phyloP scores from a whole-genome alignment of 176 grass and related monocot species.

The Hordeum marinum region DNA sequence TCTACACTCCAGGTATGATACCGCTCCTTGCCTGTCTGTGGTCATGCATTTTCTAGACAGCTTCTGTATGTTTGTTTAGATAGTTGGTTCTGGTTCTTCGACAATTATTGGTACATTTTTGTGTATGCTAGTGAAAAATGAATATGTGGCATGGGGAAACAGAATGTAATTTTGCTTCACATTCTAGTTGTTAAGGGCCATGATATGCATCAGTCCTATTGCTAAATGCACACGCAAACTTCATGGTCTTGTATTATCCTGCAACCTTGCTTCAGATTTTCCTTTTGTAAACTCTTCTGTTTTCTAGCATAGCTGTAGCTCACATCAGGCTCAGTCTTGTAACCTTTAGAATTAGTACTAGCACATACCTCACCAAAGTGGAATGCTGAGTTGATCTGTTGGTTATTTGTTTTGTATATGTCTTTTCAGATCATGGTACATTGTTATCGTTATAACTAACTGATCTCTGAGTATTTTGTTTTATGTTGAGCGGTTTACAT shows the following conservation, averaged over 20 bases:
- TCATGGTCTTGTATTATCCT: not conserved
- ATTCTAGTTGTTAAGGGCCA: not conserved
- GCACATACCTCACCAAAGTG: not conserved
- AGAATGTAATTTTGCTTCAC: not conserved
- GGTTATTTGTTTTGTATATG: not conserved
- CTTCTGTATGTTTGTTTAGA: not conserved
- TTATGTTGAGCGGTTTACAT: not conserved
- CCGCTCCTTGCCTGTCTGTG: not conserved
- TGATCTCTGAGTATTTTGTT: not conserved
- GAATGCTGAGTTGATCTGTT: not conserved
- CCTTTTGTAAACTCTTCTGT: not conserved
- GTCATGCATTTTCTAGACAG: not conserved
- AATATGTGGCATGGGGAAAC: not conserved
- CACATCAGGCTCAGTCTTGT: not conserved
- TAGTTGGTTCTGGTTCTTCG: not conserved
- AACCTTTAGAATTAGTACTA: not conserved
- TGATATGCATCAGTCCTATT: not conserved
- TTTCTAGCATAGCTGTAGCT: not conserved
- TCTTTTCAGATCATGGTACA: not conserved
- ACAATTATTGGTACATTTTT: not conserved
- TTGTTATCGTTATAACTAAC: not conserved
- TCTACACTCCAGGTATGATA: not conserved
- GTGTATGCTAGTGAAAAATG: not conserved
- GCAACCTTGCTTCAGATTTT: not conserved
- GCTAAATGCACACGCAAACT: not conserved